Evolutionary conservation across 208 protist genomes (phyloP).

Genomic region (Phytomonas francai): DNA sequence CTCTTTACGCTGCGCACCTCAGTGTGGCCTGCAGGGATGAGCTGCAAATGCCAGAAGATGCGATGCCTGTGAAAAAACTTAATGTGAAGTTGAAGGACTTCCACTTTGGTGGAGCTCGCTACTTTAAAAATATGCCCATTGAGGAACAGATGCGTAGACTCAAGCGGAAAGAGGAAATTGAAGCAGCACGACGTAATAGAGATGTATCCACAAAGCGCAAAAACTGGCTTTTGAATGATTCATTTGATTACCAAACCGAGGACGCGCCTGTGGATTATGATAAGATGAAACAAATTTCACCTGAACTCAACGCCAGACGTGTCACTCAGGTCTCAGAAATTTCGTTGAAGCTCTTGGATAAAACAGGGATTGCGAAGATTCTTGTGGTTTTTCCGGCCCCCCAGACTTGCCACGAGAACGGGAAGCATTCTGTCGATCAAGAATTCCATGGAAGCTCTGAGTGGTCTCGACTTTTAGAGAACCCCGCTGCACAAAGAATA

Average conservation of each 20-base stretch:
- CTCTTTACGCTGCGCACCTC: conserved; percentile 60
- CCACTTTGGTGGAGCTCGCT: conserved; percentile 85
- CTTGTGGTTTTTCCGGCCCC: conserved; percentile 29
- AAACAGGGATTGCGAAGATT: conserved; percentile 10
- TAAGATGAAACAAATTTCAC: conserved; percentile 27
- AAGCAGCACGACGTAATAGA: conserved; percentile 45
- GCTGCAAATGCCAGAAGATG: conserved; percentile 51
- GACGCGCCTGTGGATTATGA: conserved; percentile 60
- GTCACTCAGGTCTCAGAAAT: conserved; percentile 13
- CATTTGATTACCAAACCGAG: conserved; percentile 87
- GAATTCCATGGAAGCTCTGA: conserved; percentile 7
- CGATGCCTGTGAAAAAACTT: conserved; percentile 76
- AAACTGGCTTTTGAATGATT: conserved; percentile 71
- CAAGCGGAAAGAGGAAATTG: conserved; percentile 45
- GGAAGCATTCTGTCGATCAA: neutral
- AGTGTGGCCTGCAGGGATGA: conserved; percentile 30
- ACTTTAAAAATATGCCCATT: conserved; percentile 83
- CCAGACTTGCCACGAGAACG: neutral
- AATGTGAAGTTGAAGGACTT: conserved; percentile 91
- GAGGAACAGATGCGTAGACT: conserved; percentile 60
- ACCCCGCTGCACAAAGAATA: conserved; percentile 19
- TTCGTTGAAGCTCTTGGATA: neutral
- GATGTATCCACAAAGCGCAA: neutral
- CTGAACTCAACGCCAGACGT: conserved; percentile 31
- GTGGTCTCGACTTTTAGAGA: conserved; percentile 25